These are phyloP conservation scores for Cystobasidium slooffiae DNA, from an alignment of 1,284 basidiomycete genomes.

Conservation along the genomic window DNA sequence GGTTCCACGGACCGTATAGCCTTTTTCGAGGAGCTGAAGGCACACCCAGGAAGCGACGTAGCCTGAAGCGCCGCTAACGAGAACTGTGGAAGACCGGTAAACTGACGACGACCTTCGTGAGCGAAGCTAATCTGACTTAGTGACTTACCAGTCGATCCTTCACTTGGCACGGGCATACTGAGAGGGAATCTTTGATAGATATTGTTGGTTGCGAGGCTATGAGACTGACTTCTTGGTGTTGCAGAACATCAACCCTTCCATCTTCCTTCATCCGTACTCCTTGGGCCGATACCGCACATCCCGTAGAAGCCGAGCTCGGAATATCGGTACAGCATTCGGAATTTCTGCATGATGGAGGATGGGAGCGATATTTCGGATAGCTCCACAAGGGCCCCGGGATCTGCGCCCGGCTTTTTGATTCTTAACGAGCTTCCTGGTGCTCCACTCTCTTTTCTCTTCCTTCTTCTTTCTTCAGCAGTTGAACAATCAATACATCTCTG, in stretches of 20 bases:
- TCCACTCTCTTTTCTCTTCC: neutral
- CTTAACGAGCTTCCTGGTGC: no score
- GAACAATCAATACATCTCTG: neutral
- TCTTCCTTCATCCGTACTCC: no score
- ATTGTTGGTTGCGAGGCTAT: neutral
- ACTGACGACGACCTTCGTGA: neutral
- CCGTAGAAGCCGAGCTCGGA: no score
- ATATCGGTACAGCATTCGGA: no score
- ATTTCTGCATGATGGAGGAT: no score
- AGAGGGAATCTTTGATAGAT: neutral
- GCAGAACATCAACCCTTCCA: no score
- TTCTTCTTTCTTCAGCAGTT: neutral
- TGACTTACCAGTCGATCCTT: neutral
- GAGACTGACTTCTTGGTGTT: no score
- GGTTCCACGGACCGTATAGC: conserved; percentile 58
- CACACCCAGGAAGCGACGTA: conserved; percentile 55
- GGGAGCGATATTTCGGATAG: no score
- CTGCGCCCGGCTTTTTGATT: no score
- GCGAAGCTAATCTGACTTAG: neutral
- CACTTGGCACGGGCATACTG: neutral
- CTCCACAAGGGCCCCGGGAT: no score
- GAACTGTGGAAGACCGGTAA: conserved; percentile 45
- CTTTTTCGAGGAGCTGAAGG: conserved; percentile 54
- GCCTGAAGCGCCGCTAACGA: conserved; percentile 56
- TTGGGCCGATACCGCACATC: no score